Evolutionary conservation across 495 filamentous ascomycete genomes (phyloP).

Genomic region (Aspergillus avenaceus): DNA sequence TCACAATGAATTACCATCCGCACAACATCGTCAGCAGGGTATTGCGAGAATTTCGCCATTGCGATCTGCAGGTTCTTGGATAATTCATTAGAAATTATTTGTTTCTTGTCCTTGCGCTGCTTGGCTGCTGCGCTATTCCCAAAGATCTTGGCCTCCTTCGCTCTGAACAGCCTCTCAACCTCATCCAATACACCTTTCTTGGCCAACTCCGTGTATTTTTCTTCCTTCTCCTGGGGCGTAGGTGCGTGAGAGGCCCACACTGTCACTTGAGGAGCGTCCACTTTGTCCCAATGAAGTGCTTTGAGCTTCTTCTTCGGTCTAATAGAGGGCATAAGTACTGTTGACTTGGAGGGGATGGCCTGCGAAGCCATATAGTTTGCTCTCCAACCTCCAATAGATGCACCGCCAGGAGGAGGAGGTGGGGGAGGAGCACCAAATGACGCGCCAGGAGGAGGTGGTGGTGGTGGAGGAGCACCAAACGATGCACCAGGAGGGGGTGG

Average conservation of each 20-base stretch:
- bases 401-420: conserved; percentile 53
- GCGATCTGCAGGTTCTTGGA: conserved; percentile 92
- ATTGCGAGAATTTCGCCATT: conserved; percentile 80
- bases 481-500: conserved; percentile 33
- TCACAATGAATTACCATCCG: conserved; percentile 97
- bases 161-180: conserved; percentile 94
- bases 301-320: conserved; percentile 99
- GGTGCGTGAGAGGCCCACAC: conserved; percentile 89
- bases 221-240: conserved; percentile 78
- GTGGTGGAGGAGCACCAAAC: conserved; percentile 51
- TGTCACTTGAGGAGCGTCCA: conserved; percentile 88
- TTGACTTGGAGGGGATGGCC: conserved; percentile 32
- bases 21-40: conserved; percentile 75
- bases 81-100: conserved; percentile 88
- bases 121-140: conserved; percentile 54
- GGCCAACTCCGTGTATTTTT: conserved; percentile 89
- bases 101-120: conserved; percentile 92
- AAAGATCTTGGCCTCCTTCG: conserved; percentile 92
- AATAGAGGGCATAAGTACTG: conserved; percentile 64
- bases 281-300: conserved; percentile 98
- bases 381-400: conserved; percentile 54
- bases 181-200: conserved; percentile 94
- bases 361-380: conserved; percentile 47
- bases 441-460: conserved; percentile 49
- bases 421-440: conserved; percentile 45